Conservation (phyloP, 2,329 filamentous ascomycete species). For the Diaporthe sp. region DNA sequence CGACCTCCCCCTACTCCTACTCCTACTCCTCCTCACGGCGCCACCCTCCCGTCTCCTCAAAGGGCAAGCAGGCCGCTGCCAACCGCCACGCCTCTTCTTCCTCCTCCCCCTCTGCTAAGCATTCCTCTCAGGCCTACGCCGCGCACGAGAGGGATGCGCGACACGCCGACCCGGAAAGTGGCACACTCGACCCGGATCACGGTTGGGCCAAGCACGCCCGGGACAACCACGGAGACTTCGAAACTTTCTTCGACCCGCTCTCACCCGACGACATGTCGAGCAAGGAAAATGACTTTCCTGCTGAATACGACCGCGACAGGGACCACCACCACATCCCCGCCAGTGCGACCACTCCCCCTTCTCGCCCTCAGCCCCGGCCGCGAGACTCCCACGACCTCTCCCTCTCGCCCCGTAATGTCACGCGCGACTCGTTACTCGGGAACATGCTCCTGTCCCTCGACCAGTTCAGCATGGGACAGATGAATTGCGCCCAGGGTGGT, state of each 20-base stretch:
- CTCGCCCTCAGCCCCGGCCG: slow-evolving; percentile 49
- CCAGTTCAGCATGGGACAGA: slow-evolving; percentile 76
- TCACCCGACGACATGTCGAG: slow-evolving; percentile 56
- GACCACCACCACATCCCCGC: slow-evolving; percentile 47
- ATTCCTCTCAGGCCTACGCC: slow-evolving; percentile 26
- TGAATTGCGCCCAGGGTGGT: slow-evolving; percentile 48
- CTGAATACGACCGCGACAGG: slow-evolving; percentile 43
- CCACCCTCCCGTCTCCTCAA: slow-evolving; percentile 47
- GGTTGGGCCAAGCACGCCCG: slow-evolving; percentile 41
- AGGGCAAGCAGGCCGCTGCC: slow-evolving; percentile 50
- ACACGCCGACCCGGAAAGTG: slow-evolving; percentile 21
- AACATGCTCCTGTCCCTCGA: slow-evolving; percentile 97
- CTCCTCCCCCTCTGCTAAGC: slow-evolving; percentile 21
- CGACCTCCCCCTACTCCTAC: slow-evolving; percentile 44
- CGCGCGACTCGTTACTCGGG: slow-evolving; percentile 91
- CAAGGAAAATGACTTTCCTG: slow-evolving; percentile 49
- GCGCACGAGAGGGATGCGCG: slow-evolving; percentile 39
- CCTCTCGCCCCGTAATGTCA: slow-evolving; percentile 80
- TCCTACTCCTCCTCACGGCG: slow-evolving; percentile 35
- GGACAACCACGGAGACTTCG: slow-evolving; percentile 50
- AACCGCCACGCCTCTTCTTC: slow-evolving; percentile 21
- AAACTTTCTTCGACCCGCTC: slow-evolving; percentile 56
- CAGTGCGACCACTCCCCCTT: slow-evolving; percentile 43
- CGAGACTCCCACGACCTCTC: slow-evolving; percentile 89
- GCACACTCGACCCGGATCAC: slow-evolving; percentile 27